Percentiles rank a stretch among this genome's conserved stretches.
phyloP scores from a whole-genome alignment of 225 moss, liverwort and hornwort genomes.

The Climacium dendroides region DNA sequence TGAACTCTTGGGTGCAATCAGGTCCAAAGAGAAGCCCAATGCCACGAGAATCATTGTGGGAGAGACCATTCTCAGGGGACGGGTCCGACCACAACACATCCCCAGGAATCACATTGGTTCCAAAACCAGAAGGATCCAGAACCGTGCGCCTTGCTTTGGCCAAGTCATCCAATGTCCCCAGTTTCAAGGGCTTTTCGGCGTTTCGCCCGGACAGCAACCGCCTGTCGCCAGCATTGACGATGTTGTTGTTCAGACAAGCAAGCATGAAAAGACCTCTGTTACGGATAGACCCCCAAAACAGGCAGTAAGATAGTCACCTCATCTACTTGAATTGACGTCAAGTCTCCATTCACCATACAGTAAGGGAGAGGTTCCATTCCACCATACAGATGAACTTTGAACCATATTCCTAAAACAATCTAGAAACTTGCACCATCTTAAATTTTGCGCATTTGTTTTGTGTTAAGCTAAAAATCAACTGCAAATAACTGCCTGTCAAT shows the following conservation, averaged over 20 bases:
- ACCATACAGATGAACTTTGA: neutral
- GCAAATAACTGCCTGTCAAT: neutral
- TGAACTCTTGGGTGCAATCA: slow-evolving; percentile 96
- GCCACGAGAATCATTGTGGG: slow-evolving; percentile 72
- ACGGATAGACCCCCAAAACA: slow-evolving; percentile 31
- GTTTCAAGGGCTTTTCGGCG: slow-evolving; percentile 37
- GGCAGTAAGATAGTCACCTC: slow-evolving; percentile 36
- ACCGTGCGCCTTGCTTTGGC: slow-evolving; percentile 72
- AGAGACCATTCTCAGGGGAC: slow-evolving; percentile 59
- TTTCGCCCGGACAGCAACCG: slow-evolving; percentile 47
- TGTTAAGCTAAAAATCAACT: neutral
- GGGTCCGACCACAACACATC: slow-evolving; percentile 98
- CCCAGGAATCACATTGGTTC: slow-evolving; percentile 69
- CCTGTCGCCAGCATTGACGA: slow-evolving; percentile 70
- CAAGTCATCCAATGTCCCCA: slow-evolving; percentile 68
- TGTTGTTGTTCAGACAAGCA: slow-evolving; percentile 72
- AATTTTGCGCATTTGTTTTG: neutral
- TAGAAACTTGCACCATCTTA: neutral
- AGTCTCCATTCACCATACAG: neutral
- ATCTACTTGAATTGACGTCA: neutral
- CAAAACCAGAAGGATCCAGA: slow-evolving; percentile 71
- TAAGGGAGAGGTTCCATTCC: neutral
- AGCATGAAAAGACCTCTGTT: slow-evolving; percentile 64
- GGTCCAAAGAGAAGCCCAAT: slow-evolving; percentile 96
- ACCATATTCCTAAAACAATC: neutral